phyloP scores from a whole-genome alignment of 352 stramenopile genomes.

The Pythium periplocum region DNA sequence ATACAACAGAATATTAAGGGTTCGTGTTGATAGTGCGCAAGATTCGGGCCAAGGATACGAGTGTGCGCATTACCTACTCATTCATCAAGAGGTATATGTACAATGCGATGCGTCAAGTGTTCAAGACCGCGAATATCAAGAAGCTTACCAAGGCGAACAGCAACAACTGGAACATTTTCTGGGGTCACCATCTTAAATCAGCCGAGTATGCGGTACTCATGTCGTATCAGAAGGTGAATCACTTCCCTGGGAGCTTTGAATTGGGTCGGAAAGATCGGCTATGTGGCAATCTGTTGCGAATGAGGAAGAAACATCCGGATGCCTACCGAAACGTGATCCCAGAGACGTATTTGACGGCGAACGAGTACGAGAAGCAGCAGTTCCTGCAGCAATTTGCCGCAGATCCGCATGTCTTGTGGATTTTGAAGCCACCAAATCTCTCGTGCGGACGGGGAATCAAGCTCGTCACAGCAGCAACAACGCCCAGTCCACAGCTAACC shows the following conservation, averaged over 20 bases:
- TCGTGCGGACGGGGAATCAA: slow-evolving; percentile 78
- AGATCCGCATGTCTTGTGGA: slow-evolving; percentile 54
- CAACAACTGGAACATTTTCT: slow-evolving; percentile 65
- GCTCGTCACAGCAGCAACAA: slow-evolving; percentile 40
- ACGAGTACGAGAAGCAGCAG: slow-evolving; percentile 62
- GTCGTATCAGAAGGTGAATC: slow-evolving; percentile 61
- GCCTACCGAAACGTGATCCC: slow-evolving; percentile 55
- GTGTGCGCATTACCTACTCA: slow-evolving; percentile 38
- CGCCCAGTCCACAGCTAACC: slow-evolving; percentile 37
- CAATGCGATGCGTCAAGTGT: slow-evolving; percentile 58
- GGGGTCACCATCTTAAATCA: slow-evolving; percentile 60
- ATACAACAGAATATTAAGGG: neutral
- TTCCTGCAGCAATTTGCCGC: slow-evolving; percentile 47
- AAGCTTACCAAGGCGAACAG: slow-evolving; percentile 21
- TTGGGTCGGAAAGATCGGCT: slow-evolving; percentile 71
- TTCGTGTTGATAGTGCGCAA: slow-evolving; percentile 24
- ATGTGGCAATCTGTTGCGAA: slow-evolving; percentile 51
- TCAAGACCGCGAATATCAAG: slow-evolving; percentile 35
- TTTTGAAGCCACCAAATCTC: slow-evolving; percentile 75
- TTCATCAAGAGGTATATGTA: slow-evolving; percentile 76
- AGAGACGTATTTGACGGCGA: slow-evolving; percentile 66
- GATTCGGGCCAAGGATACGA: slow-evolving; percentile 14
- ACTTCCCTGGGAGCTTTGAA: slow-evolving; percentile 75
- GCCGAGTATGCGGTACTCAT: slow-evolving; percentile 33
- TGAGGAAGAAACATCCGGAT: slow-evolving; percentile 49